Conservation (phyloP, 345 rosid genomes). For the Trapa incisa region DNA sequence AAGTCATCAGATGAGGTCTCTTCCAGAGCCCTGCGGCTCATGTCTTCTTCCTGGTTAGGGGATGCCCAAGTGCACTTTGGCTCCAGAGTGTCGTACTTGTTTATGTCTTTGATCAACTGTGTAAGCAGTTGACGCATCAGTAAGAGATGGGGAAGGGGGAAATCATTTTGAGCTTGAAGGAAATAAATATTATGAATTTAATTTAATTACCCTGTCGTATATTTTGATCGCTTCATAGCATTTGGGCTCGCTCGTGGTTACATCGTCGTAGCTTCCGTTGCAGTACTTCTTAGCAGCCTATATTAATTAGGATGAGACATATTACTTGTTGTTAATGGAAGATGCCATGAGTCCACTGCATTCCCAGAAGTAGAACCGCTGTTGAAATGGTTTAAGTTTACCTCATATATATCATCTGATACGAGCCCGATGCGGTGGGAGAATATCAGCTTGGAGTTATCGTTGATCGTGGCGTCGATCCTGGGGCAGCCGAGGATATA, state of each 20-base stretch:
- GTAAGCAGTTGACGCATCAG: no score
- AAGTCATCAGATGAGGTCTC: conserved; percentile 7
- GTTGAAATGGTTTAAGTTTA: background rate
- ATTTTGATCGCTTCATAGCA: conserved; percentile 9
- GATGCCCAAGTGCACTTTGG: conserved; percentile 21
- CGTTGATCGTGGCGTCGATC: conserved; percentile 13
- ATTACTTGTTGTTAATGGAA: background rate
- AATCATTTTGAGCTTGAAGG: no score
- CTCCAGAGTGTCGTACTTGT: conserved; percentile 14
- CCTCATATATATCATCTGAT: conserved; percentile 24
- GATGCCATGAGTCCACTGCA: background rate
- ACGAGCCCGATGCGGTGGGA: conserved; percentile 23
- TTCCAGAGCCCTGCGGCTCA: conserved; percentile 11
- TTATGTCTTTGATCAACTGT: conserved; percentile 19
- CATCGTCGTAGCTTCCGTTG: conserved; percentile 10
- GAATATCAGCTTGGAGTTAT: conserved; percentile 20
- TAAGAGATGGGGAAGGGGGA: no score
- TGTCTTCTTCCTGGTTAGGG: conserved; percentile 8
- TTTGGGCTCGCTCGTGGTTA: conserved; percentile 10
- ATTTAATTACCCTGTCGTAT: conserved; percentile 7
- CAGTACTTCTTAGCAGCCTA: conserved; percentile 15
- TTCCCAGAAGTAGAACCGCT: no score
- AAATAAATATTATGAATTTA: no score
- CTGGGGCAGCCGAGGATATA: conserved; percentile 20
- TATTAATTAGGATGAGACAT: background rate